Conservation (phyloP, 148 eudicot species). For the Drosera capensis region DNA sequence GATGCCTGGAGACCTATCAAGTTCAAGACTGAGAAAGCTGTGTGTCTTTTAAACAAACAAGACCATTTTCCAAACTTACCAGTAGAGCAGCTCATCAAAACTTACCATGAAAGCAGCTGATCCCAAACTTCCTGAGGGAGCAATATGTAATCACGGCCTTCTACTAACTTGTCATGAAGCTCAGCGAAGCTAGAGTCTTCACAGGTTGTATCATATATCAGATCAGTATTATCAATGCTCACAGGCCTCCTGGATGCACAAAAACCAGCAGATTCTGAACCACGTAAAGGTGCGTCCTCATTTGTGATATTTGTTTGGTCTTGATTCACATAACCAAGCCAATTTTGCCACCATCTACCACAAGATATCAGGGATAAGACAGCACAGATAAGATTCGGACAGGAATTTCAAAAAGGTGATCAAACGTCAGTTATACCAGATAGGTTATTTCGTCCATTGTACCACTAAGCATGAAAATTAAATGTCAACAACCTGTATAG, state of each 20-base stretch:
- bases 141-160: slow-evolving; percentile 93
- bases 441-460: too few species aligned
- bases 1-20: too few species aligned
- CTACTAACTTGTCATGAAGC: slow-evolving; percentile 79
- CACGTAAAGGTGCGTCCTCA: slow-evolving; percentile 36
- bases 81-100: background rate
- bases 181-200: slow-evolving; percentile 34
- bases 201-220: slow-evolving; percentile 37
- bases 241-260: slow-evolving; percentile 47
- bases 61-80: too few species aligned
- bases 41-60: too few species aligned
- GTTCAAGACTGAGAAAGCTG: too few species aligned
- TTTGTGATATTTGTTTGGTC: slow-evolving; percentile 22
- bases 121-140: slow-evolving; percentile 82
- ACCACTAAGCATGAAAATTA: too few species aligned
- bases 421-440: too few species aligned
- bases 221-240: slow-evolving; percentile 68
- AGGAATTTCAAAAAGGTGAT: too few species aligned
- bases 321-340: slow-evolving; percentile 77
- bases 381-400: background rate
- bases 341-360: slow-evolving; percentile 87
- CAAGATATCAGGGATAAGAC: slow-evolving; percentile 4
- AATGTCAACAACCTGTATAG: too few species aligned
- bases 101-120: slow-evolving; percentile 65
- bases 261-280: slow-evolving; percentile 19